These are phyloP conservation scores for Sporothrix euskadiensis DNA, from an alignment of 2,329 filamentous ascomycete species.

Conservation along the genomic window DNA sequence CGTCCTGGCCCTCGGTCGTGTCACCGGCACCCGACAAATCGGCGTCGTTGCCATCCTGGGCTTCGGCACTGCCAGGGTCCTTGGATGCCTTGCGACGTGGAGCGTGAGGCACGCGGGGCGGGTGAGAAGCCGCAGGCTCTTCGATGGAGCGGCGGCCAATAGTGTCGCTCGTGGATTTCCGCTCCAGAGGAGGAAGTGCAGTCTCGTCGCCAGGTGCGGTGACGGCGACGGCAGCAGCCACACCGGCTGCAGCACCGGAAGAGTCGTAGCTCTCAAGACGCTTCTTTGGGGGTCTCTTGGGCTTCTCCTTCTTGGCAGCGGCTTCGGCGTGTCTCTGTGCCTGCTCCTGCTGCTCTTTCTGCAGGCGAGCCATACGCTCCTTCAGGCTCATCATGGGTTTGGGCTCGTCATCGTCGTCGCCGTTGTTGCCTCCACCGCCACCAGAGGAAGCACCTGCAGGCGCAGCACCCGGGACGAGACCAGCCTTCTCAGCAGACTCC, in stretches of 20 bases:
- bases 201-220: constrained; percentile 38
- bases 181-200: constrained; percentile 46
- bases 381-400: constrained; percentile 92
- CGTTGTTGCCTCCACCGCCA: constrained; percentile 32
- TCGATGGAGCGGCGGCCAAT: constrained; percentile 55
- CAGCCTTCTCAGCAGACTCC: constrained; percentile 69
- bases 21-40: constrained; percentile 66
- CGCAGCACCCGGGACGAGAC: constrained; percentile 51
- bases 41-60: constrained; percentile 63
- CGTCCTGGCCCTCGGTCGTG: constrained; percentile 60
- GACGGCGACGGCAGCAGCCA: constrained; percentile 34
- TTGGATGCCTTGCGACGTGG: constrained; percentile 57
- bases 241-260: constrained; percentile 7
- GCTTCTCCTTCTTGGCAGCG: constrained; percentile 80
- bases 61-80: constrained; percentile 45
- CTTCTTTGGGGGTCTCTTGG: constrained; percentile 75
- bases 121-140: constrained; percentile 40
- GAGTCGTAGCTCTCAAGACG: constrained; percentile 52
- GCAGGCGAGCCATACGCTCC: constrained; percentile 89
- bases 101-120: constrained; percentile 44
- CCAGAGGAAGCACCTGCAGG: background rate
- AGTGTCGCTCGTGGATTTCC: constrained; percentile 51
- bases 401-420: constrained; percentile 70
- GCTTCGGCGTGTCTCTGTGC: constrained; percentile 79
- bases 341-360: constrained; percentile 91